Evolutionary conservation across 345 rosid genomes (phyloP).

Genomic region (Gossypioides kirkii): DNA sequence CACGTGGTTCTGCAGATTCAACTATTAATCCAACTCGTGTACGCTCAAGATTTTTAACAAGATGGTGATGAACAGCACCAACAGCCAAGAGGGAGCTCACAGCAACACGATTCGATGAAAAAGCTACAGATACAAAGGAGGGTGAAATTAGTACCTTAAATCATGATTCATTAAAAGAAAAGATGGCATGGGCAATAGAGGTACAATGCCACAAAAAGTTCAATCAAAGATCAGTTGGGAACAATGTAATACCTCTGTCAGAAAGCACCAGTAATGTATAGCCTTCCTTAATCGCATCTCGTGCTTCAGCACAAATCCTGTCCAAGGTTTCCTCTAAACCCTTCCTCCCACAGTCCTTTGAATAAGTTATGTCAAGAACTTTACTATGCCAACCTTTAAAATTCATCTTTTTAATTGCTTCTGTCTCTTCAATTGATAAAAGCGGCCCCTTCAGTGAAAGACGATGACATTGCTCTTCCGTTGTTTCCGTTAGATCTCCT

Average conservation of each 20-base stretch:
- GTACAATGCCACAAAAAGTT: not conserved
- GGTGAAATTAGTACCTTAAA: not conserved
- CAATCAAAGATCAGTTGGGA: not conserved
- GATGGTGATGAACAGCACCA: constrained; percentile 97
- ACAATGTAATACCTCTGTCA: constrained; percentile 69
- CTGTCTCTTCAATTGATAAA: constrained; percentile 73
- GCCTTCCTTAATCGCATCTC: constrained; percentile 77
- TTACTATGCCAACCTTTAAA: constrained; percentile 86
- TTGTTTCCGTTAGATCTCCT: constrained; percentile 97
- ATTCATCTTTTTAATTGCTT: constrained; percentile 83
- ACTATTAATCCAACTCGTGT: constrained; percentile 85
- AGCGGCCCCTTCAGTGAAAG: constrained; percentile 88
- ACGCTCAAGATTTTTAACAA: constrained; percentile 83
- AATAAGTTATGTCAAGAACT: constrained; percentile 87
- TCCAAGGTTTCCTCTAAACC: constrained; percentile 87
- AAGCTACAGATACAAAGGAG: constrained; percentile 38
- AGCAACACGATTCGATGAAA: constrained; percentile 74
- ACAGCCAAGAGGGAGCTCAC: constrained; percentile 97
- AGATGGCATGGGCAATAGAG: not conserved
- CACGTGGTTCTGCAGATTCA: constrained; percentile 98
- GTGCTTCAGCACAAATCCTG: constrained; percentile 89
- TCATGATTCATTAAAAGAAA: not conserved
- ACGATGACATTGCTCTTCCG: constrained; percentile 96
- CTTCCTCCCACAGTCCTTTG: constrained; percentile 69
- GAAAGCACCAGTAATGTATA: constrained; percentile 84